Evolutionary conservation across 345 rosid species (phyloP).

Genomic region (Eutrema japonicum): DNA sequence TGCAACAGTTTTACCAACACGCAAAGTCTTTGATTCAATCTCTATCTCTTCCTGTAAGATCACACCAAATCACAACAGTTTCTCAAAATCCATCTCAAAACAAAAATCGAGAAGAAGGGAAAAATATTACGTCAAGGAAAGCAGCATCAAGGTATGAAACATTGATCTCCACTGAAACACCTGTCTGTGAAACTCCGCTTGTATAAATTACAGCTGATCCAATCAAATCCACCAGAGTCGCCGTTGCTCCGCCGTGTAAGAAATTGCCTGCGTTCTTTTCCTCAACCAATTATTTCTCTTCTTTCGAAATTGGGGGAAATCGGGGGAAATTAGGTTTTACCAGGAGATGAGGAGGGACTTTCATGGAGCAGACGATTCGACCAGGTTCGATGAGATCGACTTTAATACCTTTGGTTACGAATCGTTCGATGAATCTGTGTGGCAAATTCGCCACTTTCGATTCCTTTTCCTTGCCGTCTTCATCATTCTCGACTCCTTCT

Average conservation of each 20-base stretch:
- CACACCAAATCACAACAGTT: neutral
- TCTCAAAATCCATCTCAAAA: neutral
- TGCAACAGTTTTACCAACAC: slow-evolving; percentile 80
- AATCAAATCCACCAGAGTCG: slow-evolving; percentile 80
- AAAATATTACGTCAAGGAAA: slow-evolving; percentile 55
- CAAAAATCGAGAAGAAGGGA: neutral
- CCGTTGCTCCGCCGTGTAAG: slow-evolving; percentile 98
- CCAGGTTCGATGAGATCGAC: slow-evolving; percentile 72
- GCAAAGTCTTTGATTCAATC: slow-evolving; percentile 29
- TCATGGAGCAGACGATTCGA: slow-evolving; percentile 78
- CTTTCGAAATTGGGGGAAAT: neutral
- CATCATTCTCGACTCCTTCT: slow-evolving; percentile 37
- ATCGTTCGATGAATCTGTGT: slow-evolving; percentile 57
- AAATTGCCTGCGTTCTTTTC: slow-evolving; percentile 79
- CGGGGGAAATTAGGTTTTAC: slow-evolving; percentile 36
- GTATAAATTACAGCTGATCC: slow-evolving; percentile 78
- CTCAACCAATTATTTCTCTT: neutral
- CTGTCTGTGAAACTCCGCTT: slow-evolving; percentile 51
- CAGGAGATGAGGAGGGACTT: slow-evolving; percentile 76
- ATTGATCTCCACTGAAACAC: slow-evolving; percentile 89
- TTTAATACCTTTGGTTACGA: slow-evolving; percentile 64
- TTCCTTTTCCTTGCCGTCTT: slow-evolving; percentile 35
- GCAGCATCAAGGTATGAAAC: slow-evolving; percentile 91
- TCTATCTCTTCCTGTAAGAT: slow-evolving; percentile 42
- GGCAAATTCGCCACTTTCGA: slow-evolving; percentile 53